phyloP scores from a whole-genome alignment of 2,329 filamentous ascomycete species.

The Fusarium setosum region DNA sequence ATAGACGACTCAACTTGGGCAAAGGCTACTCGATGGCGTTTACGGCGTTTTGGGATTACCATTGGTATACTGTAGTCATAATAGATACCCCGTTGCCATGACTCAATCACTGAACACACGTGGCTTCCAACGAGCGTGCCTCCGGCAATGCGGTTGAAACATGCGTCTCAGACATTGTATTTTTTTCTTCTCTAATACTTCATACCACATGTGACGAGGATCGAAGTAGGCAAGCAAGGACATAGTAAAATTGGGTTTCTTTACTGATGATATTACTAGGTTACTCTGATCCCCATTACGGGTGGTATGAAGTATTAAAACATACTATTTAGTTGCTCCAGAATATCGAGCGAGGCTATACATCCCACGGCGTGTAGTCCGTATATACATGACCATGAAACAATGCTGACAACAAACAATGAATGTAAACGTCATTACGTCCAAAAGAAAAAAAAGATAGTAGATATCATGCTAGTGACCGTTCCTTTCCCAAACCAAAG shows the following conservation, averaged over 20 bases:
- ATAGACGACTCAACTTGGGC: slow-evolving; percentile 3
- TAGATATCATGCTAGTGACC: slow-evolving; percentile 31
- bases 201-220: no score
- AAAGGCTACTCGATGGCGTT: slow-evolving; percentile 31
- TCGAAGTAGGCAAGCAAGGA: no score
- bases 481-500: slow-evolving; percentile 18
- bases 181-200: no score
- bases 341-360: neutral
- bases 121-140: neutral
- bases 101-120: neutral
- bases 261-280: no score
- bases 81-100: slow-evolving; percentile 40
- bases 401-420: neutral
- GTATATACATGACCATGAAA: neutral
- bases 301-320: no score
- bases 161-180: neutral
- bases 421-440: slow-evolving; percentile 13
- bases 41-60: slow-evolving; percentile 13
- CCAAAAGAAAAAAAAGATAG: slow-evolving; percentile 22
- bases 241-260: no score
- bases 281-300: no score
- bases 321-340: no score
- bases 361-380: neutral
- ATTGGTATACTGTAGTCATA: slow-evolving; percentile 22
- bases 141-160: neutral